Percentiles rank a stretch among this genome's conserved stretches.
Conservation (phyloP, 306 rosid genomes). For the Phaseolus lunatus region DNA sequence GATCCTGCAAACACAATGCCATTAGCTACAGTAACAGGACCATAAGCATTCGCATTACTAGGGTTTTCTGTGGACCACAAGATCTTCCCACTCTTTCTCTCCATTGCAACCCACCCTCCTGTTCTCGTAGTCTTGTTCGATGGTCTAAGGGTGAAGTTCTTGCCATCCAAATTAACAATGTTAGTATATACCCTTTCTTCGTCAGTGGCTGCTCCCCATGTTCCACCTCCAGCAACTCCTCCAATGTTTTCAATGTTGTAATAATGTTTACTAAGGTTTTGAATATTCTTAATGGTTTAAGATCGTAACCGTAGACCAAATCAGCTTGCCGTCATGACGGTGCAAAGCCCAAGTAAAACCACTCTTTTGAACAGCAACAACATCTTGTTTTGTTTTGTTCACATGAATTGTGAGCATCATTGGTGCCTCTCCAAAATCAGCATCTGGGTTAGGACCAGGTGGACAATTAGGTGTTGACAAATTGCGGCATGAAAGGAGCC, state of each 20-base stretch:
- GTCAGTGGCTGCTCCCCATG: conserved; percentile 72
- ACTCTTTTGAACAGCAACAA: conserved; percentile 70
- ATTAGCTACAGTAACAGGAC: conserved; percentile 66
- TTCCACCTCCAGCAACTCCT: conserved; percentile 59
- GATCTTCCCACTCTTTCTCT: conserved; percentile 51
- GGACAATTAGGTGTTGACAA: conserved; percentile 58
- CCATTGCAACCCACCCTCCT: conserved; percentile 78
- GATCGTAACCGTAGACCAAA: conserved; percentile 56
- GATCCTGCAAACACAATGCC: conserved; percentile 71
- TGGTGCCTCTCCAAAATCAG: conserved; percentile 78
- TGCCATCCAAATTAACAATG: conserved; percentile 48
- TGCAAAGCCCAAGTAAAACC: conserved; percentile 73
- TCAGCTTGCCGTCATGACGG: conserved; percentile 50
- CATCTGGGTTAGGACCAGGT: conserved; percentile 65
- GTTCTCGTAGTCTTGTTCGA: conserved; percentile 42
- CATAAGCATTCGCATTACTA: conserved; percentile 46
- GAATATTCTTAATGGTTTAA: background rate
- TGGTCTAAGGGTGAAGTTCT: conserved; percentile 64
- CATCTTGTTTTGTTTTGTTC: conserved; percentile 51
- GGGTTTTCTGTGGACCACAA: conserved; percentile 62
- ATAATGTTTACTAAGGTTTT: background rate
- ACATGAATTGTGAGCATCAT: conserved; percentile 51
- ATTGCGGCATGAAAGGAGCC: conserved; percentile 52
- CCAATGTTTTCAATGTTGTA: background rate
- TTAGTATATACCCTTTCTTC: conserved; percentile 57